Evolutionary conservation across 2,329 filamentous ascomycete genomes (phyloP).

Genomic region (Fusarium nygamai): DNA sequence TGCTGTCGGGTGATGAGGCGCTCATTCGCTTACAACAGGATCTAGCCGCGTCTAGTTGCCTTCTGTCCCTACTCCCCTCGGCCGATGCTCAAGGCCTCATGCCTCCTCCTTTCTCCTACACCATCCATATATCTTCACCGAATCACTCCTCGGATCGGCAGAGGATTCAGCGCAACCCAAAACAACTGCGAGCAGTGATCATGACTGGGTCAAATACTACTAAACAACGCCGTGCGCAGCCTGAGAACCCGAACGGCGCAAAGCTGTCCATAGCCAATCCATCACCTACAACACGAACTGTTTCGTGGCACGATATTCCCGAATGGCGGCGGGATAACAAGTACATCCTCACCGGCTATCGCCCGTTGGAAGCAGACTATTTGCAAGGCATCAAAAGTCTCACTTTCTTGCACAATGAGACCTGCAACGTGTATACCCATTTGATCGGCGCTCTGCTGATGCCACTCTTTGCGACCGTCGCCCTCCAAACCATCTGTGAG

Average conservation of each 20-base stretch:
- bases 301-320: neutral
- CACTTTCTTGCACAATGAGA: neutral
- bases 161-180: neutral
- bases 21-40: neutral
- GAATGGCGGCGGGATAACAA: neutral
- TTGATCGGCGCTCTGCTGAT: neutral
- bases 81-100: neutral
- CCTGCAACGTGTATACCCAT: neutral
- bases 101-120: too few species aligned
- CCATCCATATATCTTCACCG: neutral
- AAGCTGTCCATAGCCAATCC: neutral
- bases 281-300: neutral
- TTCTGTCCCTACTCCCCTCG: neutral
- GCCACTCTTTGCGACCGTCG: neutral
- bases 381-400: neutral
- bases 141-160: accelerated
- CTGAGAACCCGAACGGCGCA: neutral
- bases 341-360: neutral
- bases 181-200: accelerated
- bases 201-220: neutral
- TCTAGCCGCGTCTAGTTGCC: neutral
- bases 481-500: neutral
- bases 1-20: too few species aligned
- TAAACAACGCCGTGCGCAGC: neutral
- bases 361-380: neutral